These are phyloP conservation scores for Fabrea salina DNA, from an alignment of 169 alveolate species.

Conservation along the genomic window DNA sequence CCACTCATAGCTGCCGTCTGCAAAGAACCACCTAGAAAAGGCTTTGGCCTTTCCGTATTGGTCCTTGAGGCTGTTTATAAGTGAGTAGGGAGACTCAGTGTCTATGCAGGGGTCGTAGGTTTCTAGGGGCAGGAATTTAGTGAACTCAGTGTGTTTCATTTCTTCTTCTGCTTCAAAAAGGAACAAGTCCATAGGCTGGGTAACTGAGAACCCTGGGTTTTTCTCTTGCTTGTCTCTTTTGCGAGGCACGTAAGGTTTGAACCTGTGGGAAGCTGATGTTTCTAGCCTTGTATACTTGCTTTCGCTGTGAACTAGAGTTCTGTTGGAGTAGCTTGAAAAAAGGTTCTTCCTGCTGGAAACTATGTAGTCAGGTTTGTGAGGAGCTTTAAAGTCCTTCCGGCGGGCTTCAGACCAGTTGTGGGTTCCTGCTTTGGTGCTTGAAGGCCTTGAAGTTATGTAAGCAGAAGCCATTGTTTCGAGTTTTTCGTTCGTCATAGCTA, in stretches of 20 bases:
- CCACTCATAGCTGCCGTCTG: conserved; percentile 31
- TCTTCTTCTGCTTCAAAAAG: background rate
- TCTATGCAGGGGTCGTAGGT: conserved; percentile 19
- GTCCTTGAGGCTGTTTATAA: background rate
- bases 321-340: too few relatives aligned
- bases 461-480: background rate
- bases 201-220: background rate
- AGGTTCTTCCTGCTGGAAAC: too few relatives aligned
- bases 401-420: background rate
- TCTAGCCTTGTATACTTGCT: too few relatives aligned
- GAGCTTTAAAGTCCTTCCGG: background rate
- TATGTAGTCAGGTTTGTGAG: background rate
- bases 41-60: background rate
- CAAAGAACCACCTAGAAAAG: conserved; percentile 21
- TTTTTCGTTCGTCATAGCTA: background rate
- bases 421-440: too few relatives aligned
- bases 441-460: too few relatives aligned
- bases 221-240: background rate
- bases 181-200: background rate
- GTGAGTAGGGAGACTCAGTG: background rate
- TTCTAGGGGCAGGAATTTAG: background rate
- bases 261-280: too few relatives aligned
- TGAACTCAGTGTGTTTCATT: background rate
- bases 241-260: too few relatives aligned
- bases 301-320: too few relatives aligned